Conservation (phyloP, 805 yeast genomes). For the Priceomyces carsonii region DNA sequence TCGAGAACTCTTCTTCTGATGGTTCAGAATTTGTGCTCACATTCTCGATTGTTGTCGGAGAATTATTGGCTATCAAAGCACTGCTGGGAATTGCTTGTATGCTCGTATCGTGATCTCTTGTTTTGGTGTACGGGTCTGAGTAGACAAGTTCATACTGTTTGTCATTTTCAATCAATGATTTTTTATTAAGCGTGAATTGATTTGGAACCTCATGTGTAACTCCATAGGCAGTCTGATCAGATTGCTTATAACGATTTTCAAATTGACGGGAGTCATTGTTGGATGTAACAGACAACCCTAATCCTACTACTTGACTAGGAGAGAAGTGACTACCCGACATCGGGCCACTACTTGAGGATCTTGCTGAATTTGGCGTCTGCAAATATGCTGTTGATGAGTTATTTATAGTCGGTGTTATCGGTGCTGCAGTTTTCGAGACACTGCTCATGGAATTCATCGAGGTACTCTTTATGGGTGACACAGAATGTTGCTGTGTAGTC, state of each 20-base stretch:
- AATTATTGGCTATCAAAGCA: too few species aligned
- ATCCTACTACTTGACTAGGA: conserved; percentile 4
- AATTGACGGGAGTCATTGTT: neutral
- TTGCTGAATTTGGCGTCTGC: conserved; percentile 5
- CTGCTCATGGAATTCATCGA: too few species aligned
- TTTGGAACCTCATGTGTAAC: neutral
- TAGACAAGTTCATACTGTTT: conserved; percentile 12
- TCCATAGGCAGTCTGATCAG: neutral
- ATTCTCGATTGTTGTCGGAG: conserved; percentile 6
- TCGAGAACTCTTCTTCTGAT: conserved; percentile 3
- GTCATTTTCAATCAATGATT: conserved; percentile 31
- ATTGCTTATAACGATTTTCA: neutral
- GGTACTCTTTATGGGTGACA: too few species aligned
- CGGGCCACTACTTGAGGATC: conserved; percentile 1
- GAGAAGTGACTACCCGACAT: conserved; percentile 1
- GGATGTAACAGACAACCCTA: conserved; percentile 3
- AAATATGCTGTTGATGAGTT: conserved; percentile 2
- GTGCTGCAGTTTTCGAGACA: too few species aligned
- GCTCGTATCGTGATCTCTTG: neutral
- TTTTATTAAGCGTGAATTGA: conserved; percentile 38
- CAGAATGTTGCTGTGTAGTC: too few species aligned
- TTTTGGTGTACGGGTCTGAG: neutral
- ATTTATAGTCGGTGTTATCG: conserved; percentile 5
- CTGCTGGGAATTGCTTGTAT: too few species aligned
- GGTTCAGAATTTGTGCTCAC: conserved; percentile 5